phyloP scores from a whole-genome alignment of 169 alveolate genomes.

The Plasmodium coatneyi region DNA sequence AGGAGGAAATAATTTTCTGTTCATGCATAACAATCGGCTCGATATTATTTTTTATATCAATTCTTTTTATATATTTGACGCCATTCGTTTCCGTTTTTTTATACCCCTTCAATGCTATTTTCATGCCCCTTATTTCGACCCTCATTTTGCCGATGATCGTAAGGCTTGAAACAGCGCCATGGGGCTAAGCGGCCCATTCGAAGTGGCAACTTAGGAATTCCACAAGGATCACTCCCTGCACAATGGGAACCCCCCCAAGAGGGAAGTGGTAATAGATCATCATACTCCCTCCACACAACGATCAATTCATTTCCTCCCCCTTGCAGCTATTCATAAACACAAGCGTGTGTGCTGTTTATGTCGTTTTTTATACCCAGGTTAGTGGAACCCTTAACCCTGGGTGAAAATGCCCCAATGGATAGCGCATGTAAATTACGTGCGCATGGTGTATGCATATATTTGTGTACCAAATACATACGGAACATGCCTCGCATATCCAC shows the following conservation, averaged over 20 bases:
- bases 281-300: neutral
- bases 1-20: slow-evolving; percentile 49
- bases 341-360: slow-evolving; percentile 9
- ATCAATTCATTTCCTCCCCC: neutral
- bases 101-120: slow-evolving; percentile 44
- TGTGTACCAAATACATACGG: neutral
- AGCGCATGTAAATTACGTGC: neutral
- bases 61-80: slow-evolving; percentile 29
- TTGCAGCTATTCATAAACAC: slow-evolving; percentile 20
- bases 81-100: slow-evolving; percentile 32
- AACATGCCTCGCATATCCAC: neutral
- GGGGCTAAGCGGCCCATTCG: neutral
- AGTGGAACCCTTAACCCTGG: neutral
- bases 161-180: neutral
- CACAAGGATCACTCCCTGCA: neutral
- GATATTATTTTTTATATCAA: slow-evolving; percentile 24
- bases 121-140: slow-evolving; percentile 64
- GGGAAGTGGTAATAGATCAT: neutral
- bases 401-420: neutral
- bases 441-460: neutral
- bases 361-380: slow-evolving; percentile 28
- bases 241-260: neutral
- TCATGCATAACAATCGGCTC: slow-evolving; percentile 22
- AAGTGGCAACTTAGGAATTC: neutral
- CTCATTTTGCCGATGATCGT: slow-evolving; percentile 34